Evolutionary conservation across 306 rosid species (phyloP), one percentile per base, ranked within the genome.

Genomic region (Sophora flavescens): DNA sequence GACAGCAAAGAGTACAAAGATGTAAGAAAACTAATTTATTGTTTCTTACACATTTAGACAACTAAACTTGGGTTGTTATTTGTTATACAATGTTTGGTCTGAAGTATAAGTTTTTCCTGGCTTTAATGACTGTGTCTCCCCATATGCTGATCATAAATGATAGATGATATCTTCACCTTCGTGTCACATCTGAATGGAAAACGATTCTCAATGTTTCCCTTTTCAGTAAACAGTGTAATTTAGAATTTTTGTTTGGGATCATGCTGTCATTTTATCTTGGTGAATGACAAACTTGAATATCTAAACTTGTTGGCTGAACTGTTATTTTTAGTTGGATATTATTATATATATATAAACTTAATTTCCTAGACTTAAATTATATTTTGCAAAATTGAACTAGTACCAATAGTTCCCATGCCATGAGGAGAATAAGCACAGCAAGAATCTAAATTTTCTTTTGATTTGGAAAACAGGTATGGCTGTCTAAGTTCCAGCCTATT

Each of bases 1-100:
- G 80, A 63, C 78, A 85, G 91, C 83, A 87, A 93, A 78, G 92
- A 94, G 58, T 94, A 94, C 87, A 89, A 86, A 87, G 84, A 90
- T 41, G 97, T 94, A 86, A 90, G 97, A 42, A 78, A 69, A 70
- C 57, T 68, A 44, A 22, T 33, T 33, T 65, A 17, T 65, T 82
- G 65, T 30, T 78, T 68, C 70, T 35, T 30, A 9, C 32, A 39
- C 59, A 68, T 58, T 54, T 17, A 7, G 30, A 56, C 47, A 51
- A 38, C 63, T 66, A 14, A n/a, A 28, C 65, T 69, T 74, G 51
- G 63, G 68, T 38, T 52, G 28, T 52, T 51, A 44, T 44, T 56
- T 82, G 57, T 50, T 57, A 17, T 52, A 70, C 71, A 70, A 11
- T 68, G 65, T 76, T 66, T 61, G 83, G 61, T 53, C 82, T 51